Evolutionary conservation across 139 green algal species (phyloP).

Genomic region (Chlorella sp.): DNA sequence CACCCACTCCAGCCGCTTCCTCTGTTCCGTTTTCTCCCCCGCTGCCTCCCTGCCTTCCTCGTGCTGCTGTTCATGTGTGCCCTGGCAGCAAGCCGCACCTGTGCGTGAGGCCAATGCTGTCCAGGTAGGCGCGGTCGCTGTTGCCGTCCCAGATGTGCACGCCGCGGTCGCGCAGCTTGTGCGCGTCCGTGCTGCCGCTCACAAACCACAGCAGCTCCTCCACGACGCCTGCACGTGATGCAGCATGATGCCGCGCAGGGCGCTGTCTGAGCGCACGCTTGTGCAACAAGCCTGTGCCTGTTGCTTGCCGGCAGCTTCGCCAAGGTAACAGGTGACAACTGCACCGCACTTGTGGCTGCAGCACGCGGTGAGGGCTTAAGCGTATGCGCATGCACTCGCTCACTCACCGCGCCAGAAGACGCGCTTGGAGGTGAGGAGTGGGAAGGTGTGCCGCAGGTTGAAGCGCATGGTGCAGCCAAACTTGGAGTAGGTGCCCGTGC

Average conservation of each 20-base stretch:
- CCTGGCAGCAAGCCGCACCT: constrained; percentile 10
- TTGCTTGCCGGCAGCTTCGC: no score
- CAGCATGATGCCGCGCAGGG: no score
- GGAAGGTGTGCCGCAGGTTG: constrained; percentile 93
- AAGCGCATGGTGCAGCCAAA: constrained; percentile 90
- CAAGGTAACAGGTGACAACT: no score
- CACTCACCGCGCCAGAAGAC: constrained; percentile 89
- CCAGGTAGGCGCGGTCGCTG: constrained; percentile 55
- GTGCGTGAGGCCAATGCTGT: constrained; percentile 10
- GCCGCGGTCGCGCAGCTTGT: constrained; percentile 63
- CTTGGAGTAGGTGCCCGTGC: constrained; percentile 88
- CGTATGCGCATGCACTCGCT: no score
- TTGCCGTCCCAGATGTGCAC: constrained; percentile 99
- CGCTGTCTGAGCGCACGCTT: no score
- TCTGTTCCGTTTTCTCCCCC: no score
- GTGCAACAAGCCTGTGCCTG: no score
- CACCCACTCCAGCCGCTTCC: no score
- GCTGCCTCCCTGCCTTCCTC: no score
- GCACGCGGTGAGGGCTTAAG: no score
- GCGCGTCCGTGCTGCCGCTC: constrained; percentile 78
- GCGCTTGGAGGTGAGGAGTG: constrained; percentile 95
- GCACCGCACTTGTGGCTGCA: no score
- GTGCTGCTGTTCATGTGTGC: neutral
- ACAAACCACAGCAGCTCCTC: constrained; percentile 99
- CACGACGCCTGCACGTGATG: constrained; percentile 79